phyloP scores from a whole-genome alignment of 495 filamentous ascomycete species.

The Aspergillus nanangensis region DNA sequence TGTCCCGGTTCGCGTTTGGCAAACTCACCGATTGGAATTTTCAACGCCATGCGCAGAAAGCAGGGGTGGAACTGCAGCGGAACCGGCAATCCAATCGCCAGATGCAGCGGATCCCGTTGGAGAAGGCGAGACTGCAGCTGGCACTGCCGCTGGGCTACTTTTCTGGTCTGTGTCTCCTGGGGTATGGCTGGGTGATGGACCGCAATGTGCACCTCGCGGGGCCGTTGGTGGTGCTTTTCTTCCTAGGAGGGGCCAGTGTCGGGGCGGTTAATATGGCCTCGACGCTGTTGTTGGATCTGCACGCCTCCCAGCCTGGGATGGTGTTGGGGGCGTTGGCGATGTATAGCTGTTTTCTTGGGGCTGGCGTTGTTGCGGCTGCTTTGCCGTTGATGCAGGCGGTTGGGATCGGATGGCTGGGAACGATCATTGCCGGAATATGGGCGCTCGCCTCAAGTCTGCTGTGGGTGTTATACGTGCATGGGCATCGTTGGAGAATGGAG shows the following conservation, averaged over 20 bases:
- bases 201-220: conserved; percentile 4
- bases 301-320: conserved; percentile 3
- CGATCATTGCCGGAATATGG: conserved; percentile 23
- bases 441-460: conserved; percentile 17
- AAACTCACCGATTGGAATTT: conserved; percentile 2
- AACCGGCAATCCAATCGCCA: conserved; percentile 1
- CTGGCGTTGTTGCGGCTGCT: conserved; percentile 8
- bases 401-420: conserved; percentile 32
- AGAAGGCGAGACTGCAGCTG: conserved; percentile 3
- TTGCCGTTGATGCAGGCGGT: conserved; percentile 4
- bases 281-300: conserved; percentile 5
- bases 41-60: neutral
- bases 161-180: neutral
- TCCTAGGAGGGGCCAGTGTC: neutral
- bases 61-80: neutral
- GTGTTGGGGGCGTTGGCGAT: conserved; percentile 2
- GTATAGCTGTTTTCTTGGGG: conserved; percentile 4
- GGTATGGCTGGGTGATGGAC: conserved; percentile 12
- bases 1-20: conserved; percentile 1
- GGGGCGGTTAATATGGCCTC: conserved; percentile 1
- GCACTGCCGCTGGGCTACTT: conserved; percentile 3
- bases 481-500: conserved; percentile 10
- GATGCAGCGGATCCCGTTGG: neutral
- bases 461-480: conserved; percentile 23
- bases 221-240: conserved; percentile 7